phyloP scores from a whole-genome alignment of 176 grass and related monocot genomes.

The Rhynchospora pubera region DNA sequence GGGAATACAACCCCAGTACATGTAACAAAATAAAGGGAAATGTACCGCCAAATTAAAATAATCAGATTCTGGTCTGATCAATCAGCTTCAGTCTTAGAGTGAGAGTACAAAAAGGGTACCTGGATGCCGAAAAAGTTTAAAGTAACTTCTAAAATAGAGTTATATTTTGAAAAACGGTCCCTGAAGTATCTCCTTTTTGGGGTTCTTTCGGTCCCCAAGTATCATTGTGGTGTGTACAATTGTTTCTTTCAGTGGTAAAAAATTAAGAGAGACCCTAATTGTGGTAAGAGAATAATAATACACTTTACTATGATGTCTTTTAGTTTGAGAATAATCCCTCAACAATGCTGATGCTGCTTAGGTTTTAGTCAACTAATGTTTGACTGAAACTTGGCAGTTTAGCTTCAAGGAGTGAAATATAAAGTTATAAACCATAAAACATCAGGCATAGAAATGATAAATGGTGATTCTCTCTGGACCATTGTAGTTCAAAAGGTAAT shows the following conservation, averaged over 20 bases:
- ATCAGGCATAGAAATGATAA: neutral
- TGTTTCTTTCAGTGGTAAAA: neutral
- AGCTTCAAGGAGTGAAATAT: neutral
- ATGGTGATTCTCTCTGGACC: neutral
- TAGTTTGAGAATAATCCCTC: neutral
- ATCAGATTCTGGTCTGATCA: slow-evolving; percentile 3
- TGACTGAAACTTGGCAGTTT: neutral
- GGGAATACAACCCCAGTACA: neutral
- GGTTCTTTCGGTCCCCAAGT: neutral
- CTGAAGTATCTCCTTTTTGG: neutral
- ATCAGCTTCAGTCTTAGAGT: slow-evolving; percentile 1
- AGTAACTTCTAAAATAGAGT: neutral
- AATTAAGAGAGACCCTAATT: neutral
- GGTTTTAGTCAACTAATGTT: neutral
- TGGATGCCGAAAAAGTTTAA: neutral
- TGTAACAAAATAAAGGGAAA: neutral
- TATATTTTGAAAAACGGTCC: neutral
- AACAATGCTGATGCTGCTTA: neutral
- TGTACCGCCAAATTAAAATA: neutral
- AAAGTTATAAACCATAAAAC: neutral
- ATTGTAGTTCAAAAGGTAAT: neutral
- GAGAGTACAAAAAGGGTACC: slow-evolving; percentile 3
- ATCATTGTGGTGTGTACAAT: neutral
- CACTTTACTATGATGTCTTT: neutral
- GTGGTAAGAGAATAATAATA: neutral